These are phyloP conservation scores for Straminergon stramineum DNA, from an alignment of 225 moss, liverwort and hornwort species.

Conservation along the genomic window DNA sequence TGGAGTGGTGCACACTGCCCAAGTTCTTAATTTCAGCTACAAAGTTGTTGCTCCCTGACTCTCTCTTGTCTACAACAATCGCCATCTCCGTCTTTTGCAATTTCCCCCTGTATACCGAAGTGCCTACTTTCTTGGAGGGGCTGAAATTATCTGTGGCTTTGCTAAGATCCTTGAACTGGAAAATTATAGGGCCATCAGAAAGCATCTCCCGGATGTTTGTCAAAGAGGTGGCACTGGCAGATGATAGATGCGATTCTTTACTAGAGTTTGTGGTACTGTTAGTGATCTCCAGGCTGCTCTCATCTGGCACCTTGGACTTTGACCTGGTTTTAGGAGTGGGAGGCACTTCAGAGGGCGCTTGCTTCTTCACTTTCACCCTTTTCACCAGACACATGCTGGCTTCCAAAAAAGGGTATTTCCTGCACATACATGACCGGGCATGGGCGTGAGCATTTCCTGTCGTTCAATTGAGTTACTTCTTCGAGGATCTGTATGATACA, in stretches of 20 bases:
- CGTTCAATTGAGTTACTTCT: not conserved
- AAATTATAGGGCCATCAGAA: slow-evolving; percentile 70
- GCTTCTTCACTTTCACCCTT: slow-evolving; percentile 23
- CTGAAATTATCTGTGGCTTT: slow-evolving; percentile 72
- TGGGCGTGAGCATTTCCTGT: not conserved
- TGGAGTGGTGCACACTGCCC: slow-evolving; percentile 74
- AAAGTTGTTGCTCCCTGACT: slow-evolving; percentile 27
- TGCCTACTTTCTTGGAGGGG: slow-evolving; percentile 42
- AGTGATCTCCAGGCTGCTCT: slow-evolving; percentile 28
- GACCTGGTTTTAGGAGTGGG: not conserved
- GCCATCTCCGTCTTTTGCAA: slow-evolving; percentile 68
- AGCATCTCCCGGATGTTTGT: slow-evolving; percentile 57
- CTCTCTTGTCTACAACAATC: slow-evolving; percentile 51
- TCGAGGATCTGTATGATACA: not conserved
- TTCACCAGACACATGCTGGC: slow-evolving; percentile 54
- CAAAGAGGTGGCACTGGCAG: slow-evolving; percentile 47
- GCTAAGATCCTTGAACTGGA: slow-evolving; percentile 67
- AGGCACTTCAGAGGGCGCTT: not conserved
- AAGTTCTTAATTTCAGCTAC: slow-evolving; percentile 66
- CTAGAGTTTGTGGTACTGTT: slow-evolving; percentile 26
- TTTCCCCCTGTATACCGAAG: slow-evolving; percentile 54
- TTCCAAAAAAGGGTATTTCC: not conserved
- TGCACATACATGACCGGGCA: not conserved
- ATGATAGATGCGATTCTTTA: slow-evolving; percentile 28
- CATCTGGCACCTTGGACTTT: slow-evolving; percentile 5